phyloP scores from a whole-genome alignment of 345 rosid genomes.

The Populus nigra region DNA sequence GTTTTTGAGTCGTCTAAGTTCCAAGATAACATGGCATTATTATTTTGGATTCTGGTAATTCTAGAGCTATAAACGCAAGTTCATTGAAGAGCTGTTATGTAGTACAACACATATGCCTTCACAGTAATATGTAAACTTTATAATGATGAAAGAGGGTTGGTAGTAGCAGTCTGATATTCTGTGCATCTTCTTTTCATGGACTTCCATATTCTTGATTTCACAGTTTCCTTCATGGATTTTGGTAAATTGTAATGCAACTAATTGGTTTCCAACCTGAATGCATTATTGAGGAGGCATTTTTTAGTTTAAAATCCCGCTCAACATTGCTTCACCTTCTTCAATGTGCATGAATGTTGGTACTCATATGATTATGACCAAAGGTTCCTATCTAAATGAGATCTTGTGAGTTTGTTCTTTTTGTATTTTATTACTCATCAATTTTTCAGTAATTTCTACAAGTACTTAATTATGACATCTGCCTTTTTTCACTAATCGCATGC shows the following conservation, averaged over 20 bases:
- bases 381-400: not conserved
- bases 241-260: not conserved
- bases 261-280: not conserved
- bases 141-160: not conserved
- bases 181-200: not conserved
- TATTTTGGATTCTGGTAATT: not conserved
- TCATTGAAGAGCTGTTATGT: not conserved
- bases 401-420: not conserved
- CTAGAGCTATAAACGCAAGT: not conserved
- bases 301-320: not conserved
- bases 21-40: not conserved
- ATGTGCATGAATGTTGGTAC: not conserved
- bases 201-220: not conserved
- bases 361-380: not conserved
- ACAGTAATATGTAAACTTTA: not conserved
- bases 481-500: slow-evolving; percentile 9
- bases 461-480: not conserved
- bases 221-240: not conserved
- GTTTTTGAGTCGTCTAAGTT: not conserved
- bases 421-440: not conserved
- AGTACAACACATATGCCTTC: not conserved
- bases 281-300: not conserved
- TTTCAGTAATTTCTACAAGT: not conserved
- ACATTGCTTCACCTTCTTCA: not conserved
- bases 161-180: not conserved